These are phyloP conservation scores for Beauveria sp. DNA, from an alignment of 2,329 filamentous ascomycete genomes.

Conservation along the genomic window DNA sequence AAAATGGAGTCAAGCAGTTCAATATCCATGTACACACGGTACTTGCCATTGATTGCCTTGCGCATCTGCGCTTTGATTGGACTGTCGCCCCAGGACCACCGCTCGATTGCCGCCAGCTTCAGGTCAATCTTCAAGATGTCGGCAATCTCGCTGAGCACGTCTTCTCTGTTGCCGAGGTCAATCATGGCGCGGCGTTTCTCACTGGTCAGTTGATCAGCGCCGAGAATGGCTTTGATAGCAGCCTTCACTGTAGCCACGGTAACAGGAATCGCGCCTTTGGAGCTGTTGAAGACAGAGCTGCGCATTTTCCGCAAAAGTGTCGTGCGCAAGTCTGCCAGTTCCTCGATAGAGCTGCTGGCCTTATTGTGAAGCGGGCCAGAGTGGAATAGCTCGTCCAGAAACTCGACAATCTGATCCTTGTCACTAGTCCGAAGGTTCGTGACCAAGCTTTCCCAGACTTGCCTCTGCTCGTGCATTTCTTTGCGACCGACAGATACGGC, in stretches of 20 bases:
- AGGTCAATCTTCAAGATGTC: constrained; percentile 39
- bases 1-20: constrained; percentile 39
- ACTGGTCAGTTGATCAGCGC: constrained; percentile 8
- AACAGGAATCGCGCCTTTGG: background rate
- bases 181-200: constrained; percentile 11
- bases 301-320: background rate
- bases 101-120: constrained; percentile 21
- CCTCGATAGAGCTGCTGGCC: background rate
- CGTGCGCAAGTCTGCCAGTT: background rate
- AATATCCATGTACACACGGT: constrained; percentile 48
- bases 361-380: background rate
- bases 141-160: constrained; percentile 32
- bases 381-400: constrained; percentile 43
- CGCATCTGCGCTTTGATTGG: constrained; percentile 30
- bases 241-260: background rate
- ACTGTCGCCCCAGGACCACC: constrained; percentile 31
- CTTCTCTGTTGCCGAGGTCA: constrained; percentile 5
- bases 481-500: constrained; percentile 43
- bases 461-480: constrained; percentile 45
- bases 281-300: background rate
- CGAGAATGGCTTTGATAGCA: constrained; percentile 7
- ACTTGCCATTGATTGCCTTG: constrained; percentile 36
- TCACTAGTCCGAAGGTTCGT: constrained; percentile 43
- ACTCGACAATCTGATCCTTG: constrained; percentile 35
- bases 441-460: constrained; percentile 48